Evolutionary conservation across 495 filamentous ascomycete species (phyloP).

Genomic region (Zalerion maritima): DNA sequence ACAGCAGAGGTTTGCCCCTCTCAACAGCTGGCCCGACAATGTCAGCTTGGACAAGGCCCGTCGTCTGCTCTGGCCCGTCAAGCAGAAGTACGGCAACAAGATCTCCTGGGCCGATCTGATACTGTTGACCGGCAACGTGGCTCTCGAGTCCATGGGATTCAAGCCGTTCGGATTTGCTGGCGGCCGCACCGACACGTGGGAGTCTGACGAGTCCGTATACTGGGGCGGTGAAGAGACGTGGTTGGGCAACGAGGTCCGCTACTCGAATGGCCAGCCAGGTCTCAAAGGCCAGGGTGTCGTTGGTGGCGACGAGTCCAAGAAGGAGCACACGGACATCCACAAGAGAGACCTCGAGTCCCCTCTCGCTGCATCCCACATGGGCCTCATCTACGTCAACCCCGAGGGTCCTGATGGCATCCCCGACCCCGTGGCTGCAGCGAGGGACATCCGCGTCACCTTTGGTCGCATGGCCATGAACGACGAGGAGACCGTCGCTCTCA

Average conservation of each 20-base stretch:
- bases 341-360: conserved; percentile 47
- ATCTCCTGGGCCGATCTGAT: conserved; percentile 63
- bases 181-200: conserved; percentile 53
- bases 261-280: conserved; percentile 33
- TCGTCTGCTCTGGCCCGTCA: conserved; percentile 63
- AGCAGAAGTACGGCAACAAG: conserved; percentile 69
- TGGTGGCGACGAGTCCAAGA: conserved; percentile 29
- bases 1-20: conserved; percentile 60
- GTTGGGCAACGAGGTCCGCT: conserved; percentile 56
- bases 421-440: conserved; percentile 49
- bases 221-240: conserved; percentile 60
- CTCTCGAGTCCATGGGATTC: conserved; percentile 60
- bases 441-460: conserved; percentile 57
- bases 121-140: conserved; percentile 56
- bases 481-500: conserved; percentile 59
- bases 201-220: conserved; percentile 58
- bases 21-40: conserved; percentile 73
- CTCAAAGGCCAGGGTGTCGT: conserved; percentile 27
- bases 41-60: conserved; percentile 63
- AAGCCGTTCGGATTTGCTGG: conserved; percentile 59
- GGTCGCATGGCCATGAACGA: conserved; percentile 68
- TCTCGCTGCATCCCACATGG: conserved; percentile 53
- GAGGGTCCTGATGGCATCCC: conserved; percentile 57
- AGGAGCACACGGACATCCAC: conserved; percentile 37
- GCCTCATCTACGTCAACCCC: conserved; percentile 64